Percentiles rank a stretch among this genome's conserved stretches.
Evolutionary conservation across 371 early-diverging fungal species (phyloP).

Genomic region (Rhizopus sp.): DNA sequence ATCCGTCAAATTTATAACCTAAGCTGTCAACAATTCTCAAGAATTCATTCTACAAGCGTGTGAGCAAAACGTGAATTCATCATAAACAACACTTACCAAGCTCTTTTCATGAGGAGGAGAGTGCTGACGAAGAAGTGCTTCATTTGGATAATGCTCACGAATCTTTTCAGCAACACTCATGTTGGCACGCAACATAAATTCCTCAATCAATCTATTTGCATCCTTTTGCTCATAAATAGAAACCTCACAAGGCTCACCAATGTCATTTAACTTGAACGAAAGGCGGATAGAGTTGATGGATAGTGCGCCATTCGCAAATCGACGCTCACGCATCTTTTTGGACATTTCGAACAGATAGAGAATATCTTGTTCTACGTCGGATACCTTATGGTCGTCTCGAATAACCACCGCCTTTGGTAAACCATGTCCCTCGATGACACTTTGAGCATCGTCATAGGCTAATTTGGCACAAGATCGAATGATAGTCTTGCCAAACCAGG

Average conservation of each 20-base stretch:
- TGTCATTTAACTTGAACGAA: slow-evolving; percentile 74
- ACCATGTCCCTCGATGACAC: slow-evolving; percentile 63
- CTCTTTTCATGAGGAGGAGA: slow-evolving; percentile 70
- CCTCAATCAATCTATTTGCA: slow-evolving; percentile 97
- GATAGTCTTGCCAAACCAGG: slow-evolving; percentile 61
- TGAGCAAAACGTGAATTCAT: background rate
- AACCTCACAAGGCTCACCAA: slow-evolving; percentile 69
- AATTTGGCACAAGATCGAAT: slow-evolving; percentile 71
- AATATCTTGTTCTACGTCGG: slow-evolving; percentile 38
- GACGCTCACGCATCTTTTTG: slow-evolving; percentile 63
- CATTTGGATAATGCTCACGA: slow-evolving; percentile 80
- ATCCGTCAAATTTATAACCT: slow-evolving; percentile 45
- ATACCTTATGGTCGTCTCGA: background rate
- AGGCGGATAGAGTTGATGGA: slow-evolving; percentile 77
- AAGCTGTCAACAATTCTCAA: slow-evolving; percentile 50
- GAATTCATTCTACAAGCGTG: slow-evolving; percentile 49
- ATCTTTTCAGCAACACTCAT: slow-evolving; percentile 96
- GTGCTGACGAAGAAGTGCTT: slow-evolving; percentile 91
- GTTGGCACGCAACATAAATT: slow-evolving; percentile 99
- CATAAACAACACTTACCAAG: slow-evolving; percentile 39
- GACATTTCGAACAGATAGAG: slow-evolving; percentile 61
- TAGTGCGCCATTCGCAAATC: slow-evolving; percentile 90
- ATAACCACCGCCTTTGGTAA: slow-evolving; percentile 33
- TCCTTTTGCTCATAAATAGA: slow-evolving; percentile 85
- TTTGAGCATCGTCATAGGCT: slow-evolving; percentile 87